Conservation (phyloP, 2,329 filamentous ascomycete species). For the Xylaria sp. region DNA sequence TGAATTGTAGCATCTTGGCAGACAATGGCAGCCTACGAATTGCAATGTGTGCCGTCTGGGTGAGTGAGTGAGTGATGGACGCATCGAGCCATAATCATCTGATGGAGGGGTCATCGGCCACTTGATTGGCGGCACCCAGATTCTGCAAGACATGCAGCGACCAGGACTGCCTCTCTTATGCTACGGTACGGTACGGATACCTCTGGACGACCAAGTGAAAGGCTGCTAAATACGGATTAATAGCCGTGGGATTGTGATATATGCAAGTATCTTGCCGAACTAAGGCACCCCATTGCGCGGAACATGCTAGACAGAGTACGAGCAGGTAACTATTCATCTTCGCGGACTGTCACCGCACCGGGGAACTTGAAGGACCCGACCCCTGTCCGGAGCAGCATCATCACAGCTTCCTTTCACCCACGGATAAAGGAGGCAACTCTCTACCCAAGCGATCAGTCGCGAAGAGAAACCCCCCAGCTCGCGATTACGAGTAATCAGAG, state of each 20-base stretch:
- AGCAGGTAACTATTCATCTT: no score
- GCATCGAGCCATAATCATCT: slow-evolving; percentile 8
- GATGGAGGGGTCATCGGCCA: slow-evolving; percentile 3
- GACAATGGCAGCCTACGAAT: not conserved
- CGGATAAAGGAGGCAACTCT: no score
- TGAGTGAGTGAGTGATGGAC: not conserved
- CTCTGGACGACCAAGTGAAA: no score
- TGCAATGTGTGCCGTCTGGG: not conserved
- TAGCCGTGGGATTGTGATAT: not conserved
- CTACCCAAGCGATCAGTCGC: no score
- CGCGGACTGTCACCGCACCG: no score
- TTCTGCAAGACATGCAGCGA: slow-evolving; percentile 18
- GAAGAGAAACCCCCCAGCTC: no score
- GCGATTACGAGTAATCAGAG: no score
- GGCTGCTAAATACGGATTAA: not conserved
- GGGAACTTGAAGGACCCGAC: no score
- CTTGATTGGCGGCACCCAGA: slow-evolving; percentile 9
- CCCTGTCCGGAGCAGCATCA: no score
- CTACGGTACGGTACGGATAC: not conserved
- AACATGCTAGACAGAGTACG: not conserved
- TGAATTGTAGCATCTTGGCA: not conserved
- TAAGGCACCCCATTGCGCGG: not conserved
- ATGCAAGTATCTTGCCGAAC: not conserved
- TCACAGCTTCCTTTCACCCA: no score
- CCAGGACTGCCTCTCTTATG: not conserved